phyloP scores from a whole-genome alignment of 768 basidiomycete genomes.

The Trametes sanguinea region DNA sequence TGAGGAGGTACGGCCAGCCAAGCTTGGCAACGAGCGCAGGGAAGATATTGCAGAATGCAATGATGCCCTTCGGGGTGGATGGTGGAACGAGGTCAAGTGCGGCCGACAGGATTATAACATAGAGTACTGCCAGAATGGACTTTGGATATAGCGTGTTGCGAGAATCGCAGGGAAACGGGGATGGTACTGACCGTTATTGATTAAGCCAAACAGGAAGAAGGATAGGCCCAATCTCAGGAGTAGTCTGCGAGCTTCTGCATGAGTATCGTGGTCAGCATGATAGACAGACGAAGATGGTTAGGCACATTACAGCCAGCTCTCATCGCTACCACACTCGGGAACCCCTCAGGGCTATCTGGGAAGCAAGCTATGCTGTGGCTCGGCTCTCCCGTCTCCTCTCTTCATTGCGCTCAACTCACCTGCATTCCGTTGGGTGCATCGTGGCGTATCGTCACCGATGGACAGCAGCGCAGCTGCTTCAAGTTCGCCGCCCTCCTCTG shows the following conservation, averaged over 20 bases:
- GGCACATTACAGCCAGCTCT: slow-evolving; percentile 2
- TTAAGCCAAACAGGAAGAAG: slow-evolving; percentile 90
- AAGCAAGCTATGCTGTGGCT: not conserved
- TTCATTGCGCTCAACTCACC: not conserved
- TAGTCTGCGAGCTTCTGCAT: slow-evolving; percentile 18
- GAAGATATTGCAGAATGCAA: slow-evolving; percentile 93
- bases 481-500: not conserved
- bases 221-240: slow-evolving; percentile 51
- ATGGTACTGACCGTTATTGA: slow-evolving; percentile 77
- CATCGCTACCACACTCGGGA: not conserved
- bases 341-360: not conserved
- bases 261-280: not conserved
- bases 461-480: not conserved
- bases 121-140: slow-evolving; percentile 59
- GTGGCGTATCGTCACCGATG: not conserved
- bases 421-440: not conserved
- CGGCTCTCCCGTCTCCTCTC: not conserved
- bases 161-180: not conserved
- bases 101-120: slow-evolving; percentile 95
- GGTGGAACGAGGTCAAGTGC: slow-evolving; percentile 93
- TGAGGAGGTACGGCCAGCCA: slow-evolving; percentile 89
- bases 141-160: not conserved
- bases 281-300: not conserved
- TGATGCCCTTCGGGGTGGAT: slow-evolving; percentile 90
- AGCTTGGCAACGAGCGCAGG: slow-evolving; percentile 87